phyloP scores from a whole-genome alignment of 2,329 filamentous ascomycete species.

The Verticillium nubilum region DNA sequence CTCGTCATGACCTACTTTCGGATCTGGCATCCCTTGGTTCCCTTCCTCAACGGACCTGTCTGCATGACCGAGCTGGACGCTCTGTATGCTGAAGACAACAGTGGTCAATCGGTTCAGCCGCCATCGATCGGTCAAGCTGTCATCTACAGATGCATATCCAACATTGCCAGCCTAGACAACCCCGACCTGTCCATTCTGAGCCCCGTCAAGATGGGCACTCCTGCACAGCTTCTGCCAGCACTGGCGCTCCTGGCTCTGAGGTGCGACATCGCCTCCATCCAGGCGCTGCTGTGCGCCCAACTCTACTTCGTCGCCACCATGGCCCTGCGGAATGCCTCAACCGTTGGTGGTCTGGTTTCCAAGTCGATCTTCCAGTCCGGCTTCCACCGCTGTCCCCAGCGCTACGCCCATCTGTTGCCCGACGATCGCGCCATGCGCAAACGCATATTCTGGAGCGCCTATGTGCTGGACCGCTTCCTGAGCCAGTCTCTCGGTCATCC shows the following conservation, averaged over 20 bases:
- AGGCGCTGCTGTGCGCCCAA: constrained; percentile 41
- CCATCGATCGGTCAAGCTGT: constrained; percentile 23
- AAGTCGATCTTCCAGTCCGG: constrained; percentile 43
- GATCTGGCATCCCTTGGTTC: constrained; percentile 46
- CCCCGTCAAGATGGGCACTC: not conserved
- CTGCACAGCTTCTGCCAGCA: constrained; percentile 20
- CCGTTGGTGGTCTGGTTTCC: constrained; percentile 38
- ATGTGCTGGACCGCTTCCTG: constrained; percentile 29
- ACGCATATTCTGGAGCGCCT: constrained; percentile 33
- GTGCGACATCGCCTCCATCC: constrained; percentile 39
- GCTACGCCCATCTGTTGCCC: constrained; percentile 36
- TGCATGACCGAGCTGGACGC: constrained; percentile 37
- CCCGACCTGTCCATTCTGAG: constrained; percentile 19
- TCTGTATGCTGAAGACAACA: not conserved
- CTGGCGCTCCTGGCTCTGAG: constrained; percentile 30
- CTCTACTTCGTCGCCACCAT: constrained; percentile 41
- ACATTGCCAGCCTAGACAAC: constrained; percentile 30
- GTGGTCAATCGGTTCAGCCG: not conserved
- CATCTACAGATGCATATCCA: constrained; percentile 46
- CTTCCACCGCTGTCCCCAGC: constrained; percentile 44
- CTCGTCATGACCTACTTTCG: constrained; percentile 44
- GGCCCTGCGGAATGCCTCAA: constrained; percentile 42
- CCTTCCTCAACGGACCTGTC: constrained; percentile 43
- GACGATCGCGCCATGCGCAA: constrained; percentile 27
- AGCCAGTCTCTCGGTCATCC: constrained; percentile 29